Conservation (phyloP, 352 stramenopile species). For the Phytophthora aleatoria region DNA sequence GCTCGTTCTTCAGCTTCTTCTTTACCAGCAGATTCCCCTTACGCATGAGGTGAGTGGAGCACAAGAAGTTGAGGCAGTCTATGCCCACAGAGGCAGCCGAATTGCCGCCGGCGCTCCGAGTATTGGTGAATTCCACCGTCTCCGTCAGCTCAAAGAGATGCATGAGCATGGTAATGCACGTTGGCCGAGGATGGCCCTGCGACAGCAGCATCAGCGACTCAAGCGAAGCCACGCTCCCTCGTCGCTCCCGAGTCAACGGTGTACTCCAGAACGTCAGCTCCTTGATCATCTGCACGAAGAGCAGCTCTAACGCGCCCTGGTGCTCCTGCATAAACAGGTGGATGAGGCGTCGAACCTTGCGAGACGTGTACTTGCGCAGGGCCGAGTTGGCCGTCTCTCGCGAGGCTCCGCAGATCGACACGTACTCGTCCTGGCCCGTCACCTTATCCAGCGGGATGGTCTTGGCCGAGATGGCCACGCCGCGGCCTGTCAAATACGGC, state of each 20-base stretch:
- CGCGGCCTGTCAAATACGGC: slow-evolving; percentile 80
- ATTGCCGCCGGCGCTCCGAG: slow-evolving; percentile 32
- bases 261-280: slow-evolving; percentile 86
- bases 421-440: slow-evolving; percentile 87
- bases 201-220: slow-evolving; percentile 71
- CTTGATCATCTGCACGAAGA: slow-evolving; percentile 86
- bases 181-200: slow-evolving; percentile 71
- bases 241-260: slow-evolving; percentile 46
- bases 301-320: slow-evolving; percentile 62
- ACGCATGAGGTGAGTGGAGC: slow-evolving; percentile 83
- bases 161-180: slow-evolving; percentile 80
- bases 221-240: slow-evolving; percentile 54
- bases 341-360: slow-evolving; percentile 84
- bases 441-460: slow-evolving; percentile 86
- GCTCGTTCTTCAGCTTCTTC: slow-evolving; percentile 83
- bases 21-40: slow-evolving; percentile 63
- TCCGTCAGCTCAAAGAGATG: slow-evolving; percentile 86
- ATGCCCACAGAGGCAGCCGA: slow-evolving; percentile 70
- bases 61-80: slow-evolving; percentile 87
- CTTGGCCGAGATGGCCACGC: slow-evolving; percentile 87
- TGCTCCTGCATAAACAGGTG: slow-evolving; percentile 85
- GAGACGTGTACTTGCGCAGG: slow-evolving; percentile 85
- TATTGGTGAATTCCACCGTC: slow-evolving; percentile 83
- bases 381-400: slow-evolving; percentile 84
- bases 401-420: slow-evolving; percentile 84